phyloP scores from a whole-genome alignment of 768 basidiomycete species.

The Cystobasidium tubakii region DNA sequence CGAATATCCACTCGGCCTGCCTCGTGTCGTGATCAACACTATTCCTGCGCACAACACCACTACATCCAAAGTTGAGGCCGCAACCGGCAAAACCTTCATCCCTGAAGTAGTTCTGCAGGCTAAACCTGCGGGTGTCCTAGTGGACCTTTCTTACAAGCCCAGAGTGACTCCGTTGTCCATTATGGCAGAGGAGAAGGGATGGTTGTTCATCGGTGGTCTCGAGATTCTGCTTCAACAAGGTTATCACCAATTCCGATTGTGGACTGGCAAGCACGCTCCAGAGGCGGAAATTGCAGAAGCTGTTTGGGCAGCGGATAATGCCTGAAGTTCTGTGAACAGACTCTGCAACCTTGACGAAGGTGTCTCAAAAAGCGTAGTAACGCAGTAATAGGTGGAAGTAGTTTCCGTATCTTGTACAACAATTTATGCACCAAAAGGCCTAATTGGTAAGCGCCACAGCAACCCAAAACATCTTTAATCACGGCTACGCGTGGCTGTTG shows the following conservation, averaged over 20 bases:
- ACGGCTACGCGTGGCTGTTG: not conserved
- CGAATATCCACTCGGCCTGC: conserved; percentile 50
- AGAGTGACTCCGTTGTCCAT: conserved; percentile 70
- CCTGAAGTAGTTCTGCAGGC: conserved; percentile 59
- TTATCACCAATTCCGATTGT: conserved; percentile 62
- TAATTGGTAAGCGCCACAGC: not conserved
- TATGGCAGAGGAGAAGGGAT: conserved; percentile 59
- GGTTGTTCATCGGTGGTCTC: conserved; percentile 70
- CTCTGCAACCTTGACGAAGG: not conserved
- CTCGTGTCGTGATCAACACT: conserved; percentile 77
- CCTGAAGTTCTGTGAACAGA: not conserved
- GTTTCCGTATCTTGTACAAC: not conserved
- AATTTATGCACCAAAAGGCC: not conserved
- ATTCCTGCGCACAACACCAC: conserved; percentile 66
- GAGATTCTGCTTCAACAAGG: conserved; percentile 85
- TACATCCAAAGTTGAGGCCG: conserved; percentile 40
- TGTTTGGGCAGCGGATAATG: conserved; percentile 42
- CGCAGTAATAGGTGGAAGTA: not conserved
- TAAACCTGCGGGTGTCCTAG: conserved; percentile 62
- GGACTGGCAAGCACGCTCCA: conserved; percentile 44
- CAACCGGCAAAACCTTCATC: conserved; percentile 49
- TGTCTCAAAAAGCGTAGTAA: not conserved
- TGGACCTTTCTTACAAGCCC: conserved; percentile 94
- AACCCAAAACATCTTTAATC: not conserved
- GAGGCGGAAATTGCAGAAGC: conserved; percentile 37